These are phyloP conservation scores for Brassica incana DNA, from an alignment of 345 rosid species.

Conservation along the genomic window DNA sequence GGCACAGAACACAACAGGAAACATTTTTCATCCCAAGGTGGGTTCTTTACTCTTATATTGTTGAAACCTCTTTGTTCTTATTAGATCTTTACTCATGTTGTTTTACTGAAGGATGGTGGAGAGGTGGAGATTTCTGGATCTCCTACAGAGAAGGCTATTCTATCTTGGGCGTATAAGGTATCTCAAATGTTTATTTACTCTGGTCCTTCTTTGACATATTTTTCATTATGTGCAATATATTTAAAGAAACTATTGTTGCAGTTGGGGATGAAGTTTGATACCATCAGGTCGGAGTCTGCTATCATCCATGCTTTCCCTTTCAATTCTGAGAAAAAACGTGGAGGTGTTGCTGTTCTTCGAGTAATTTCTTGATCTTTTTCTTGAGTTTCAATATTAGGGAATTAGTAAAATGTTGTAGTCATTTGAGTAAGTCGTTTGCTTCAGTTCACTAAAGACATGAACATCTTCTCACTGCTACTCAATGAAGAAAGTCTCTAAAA, in stretches of 20 bases:
- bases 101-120: slow-evolving; percentile 66
- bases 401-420: neutral
- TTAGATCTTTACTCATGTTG: neutral
- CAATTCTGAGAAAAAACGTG: slow-evolving; percentile 97
- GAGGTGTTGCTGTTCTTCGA: slow-evolving; percentile 85
- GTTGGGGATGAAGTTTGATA: slow-evolving; percentile 93
- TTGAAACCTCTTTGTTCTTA: neutral
- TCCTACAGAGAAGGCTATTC: slow-evolving; percentile 97
- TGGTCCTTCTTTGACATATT: slow-evolving; percentile 6
- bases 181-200: slow-evolving; percentile 8
- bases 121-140: slow-evolving; percentile 85
- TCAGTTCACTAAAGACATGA: neutral
- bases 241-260: slow-evolving; percentile 44
- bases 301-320: slow-evolving; percentile 90
- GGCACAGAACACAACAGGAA: slow-evolving; percentile 90
- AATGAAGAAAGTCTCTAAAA: neutral
- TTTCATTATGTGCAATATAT: slow-evolving; percentile 17
- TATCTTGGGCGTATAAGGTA: slow-evolving; percentile 95
- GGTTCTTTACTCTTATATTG: slow-evolving; percentile 6
- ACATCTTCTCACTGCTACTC: neutral
- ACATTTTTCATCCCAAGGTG: slow-evolving; percentile 80
- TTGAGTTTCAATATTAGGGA: neutral
- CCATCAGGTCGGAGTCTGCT: slow-evolving; percentile 62
- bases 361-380: slow-evolving; percentile 43
- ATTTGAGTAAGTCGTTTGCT: neutral